Evolutionary conservation across 2,329 filamentous ascomycete species (phyloP), one percentile per base, ranked within the genome.

Genomic region (Orbilia oligospora): DNA sequence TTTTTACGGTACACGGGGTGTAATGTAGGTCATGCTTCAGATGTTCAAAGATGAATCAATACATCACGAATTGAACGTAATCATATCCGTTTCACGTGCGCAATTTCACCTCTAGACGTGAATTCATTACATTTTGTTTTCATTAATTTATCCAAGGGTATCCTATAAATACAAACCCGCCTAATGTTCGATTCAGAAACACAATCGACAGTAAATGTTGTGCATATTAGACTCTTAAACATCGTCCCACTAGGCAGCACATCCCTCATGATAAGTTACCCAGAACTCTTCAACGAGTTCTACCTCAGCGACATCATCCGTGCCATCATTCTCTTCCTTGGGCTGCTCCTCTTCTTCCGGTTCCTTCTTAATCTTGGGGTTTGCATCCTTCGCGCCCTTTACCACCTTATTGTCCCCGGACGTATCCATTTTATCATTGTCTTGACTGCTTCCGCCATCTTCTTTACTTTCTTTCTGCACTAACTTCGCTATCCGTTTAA

Each of bases 1-100:
- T 53, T 67, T 58, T 78, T 66, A 76, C 68, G 63, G 75, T 53
- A 64, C 44, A 61, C 58, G 66, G 72, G 72, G 72, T 77, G 72
- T 78, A 78, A 78, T 78, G 75, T 71, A 78, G 75, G 68, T 72
- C 64, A 71, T 73, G 69, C 61, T 78, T 78, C 68, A 48, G 72
- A 71, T 61, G 66, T 71, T 71, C 72, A 77, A 77, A 77, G 66
- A 77, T 71, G 72, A 77, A 77, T 71, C 56, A 67, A 77, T 76
- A 71, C 72, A 77, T 77, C 72, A 70, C 51, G 66, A 77, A 58
- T 77, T 77, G 66, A 71, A 77, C 72, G 58, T 71, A 76, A 76
- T 75, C 66, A 75, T n/a, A 30, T 67, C 9, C 36, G 38, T 58
- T 53, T 67, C 41, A 65, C 10, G n/a, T n/a, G 22, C 41, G 20